These are phyloP conservation scores for Coemansia sp. DNA, from an alignment of 371 early-diverging fungal species.

Conservation along the genomic window DNA sequence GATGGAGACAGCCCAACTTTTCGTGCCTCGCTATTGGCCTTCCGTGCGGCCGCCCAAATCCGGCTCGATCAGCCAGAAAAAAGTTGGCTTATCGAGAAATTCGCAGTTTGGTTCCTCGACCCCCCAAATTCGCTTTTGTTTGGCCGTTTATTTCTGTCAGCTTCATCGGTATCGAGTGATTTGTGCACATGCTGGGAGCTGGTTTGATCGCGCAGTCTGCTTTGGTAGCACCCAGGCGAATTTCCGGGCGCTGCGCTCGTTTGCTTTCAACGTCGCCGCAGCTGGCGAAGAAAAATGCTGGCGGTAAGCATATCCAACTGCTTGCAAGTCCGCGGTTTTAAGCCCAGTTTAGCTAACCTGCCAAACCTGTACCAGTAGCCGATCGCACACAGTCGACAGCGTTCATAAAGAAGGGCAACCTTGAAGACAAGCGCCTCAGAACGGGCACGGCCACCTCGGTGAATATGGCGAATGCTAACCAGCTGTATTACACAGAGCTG, in stretches of 20 bases:
- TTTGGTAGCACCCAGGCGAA: not conserved
- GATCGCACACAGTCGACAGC: slow-evolving; percentile 47
- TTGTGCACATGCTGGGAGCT: slow-evolving; percentile 3
- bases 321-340: too few relatives aligned
- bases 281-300: not conserved
- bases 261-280: not conserved
- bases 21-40: too few relatives aligned
- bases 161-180: not conserved
- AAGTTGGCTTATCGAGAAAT: too few relatives aligned
- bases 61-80: too few relatives aligned
- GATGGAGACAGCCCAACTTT: too few relatives aligned
- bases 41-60: too few relatives aligned
- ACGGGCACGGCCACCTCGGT: slow-evolving; percentile 33
- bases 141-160: not conserved
- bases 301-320: too few relatives aligned
- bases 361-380: not conserved
- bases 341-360: too few relatives aligned
- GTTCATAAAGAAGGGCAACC: slow-evolving; percentile 29
- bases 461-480: slow-evolving; percentile 29
- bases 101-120: too few relatives aligned
- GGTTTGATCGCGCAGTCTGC: slow-evolving; percentile 1
- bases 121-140: not conserved
- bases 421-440: slow-evolving; percentile 14
- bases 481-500: slow-evolving; percentile 17
- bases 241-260: not conserved